Evolutionary conservation across 257 asterid species (phyloP), one percentile per base, ranked within the genome.

Genomic region (Scutellaria barbata): DNA sequence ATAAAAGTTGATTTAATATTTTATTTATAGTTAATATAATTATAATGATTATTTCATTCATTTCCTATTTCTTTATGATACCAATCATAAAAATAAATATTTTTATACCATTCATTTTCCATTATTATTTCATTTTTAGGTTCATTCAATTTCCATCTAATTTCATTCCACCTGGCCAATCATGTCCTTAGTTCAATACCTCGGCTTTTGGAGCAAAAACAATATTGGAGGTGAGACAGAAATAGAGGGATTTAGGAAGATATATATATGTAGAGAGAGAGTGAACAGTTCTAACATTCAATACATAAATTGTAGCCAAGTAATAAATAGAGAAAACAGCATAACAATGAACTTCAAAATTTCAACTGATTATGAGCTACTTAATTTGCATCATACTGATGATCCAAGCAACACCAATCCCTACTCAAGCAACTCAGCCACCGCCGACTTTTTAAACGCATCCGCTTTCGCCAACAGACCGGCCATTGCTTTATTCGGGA

Each of bases 361-460:
- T 35, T 35, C 71, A 63, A 7, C 35, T 43, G 10, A 39, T 8
- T 51, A 51, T 56, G 16, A 17, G 16, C 51, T 14, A 66, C 54
- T 37, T 11, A 0, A 22, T 22, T 53, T 20, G 48, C 63, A 30
- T 30, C 35, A 30, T 61, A 46, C 42, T 22, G 8, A 39, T 59
- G 16, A 11, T 45, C 66, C 61, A 52, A 76, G 57, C 12, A 57
- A 43, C 17, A 42, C 40, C 20, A 11, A 22, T 20, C 63, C 74
- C 76, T 70, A 88, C 22, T 82, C 89, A 45, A 89, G 81, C 85
- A 89, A 76, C 65, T 87, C 88, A 16, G 83, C 72, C 74, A 81
- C 77, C 1, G 72, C 68, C 0, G 86, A 72, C 86, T 82, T 88
- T 54, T 63, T 83, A 65, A 84, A 86, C 16, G 86, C 81, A 63